phyloP scores from a whole-genome alignment of 139 green algal species.

The Astrephomene gubernaculifera region DNA sequence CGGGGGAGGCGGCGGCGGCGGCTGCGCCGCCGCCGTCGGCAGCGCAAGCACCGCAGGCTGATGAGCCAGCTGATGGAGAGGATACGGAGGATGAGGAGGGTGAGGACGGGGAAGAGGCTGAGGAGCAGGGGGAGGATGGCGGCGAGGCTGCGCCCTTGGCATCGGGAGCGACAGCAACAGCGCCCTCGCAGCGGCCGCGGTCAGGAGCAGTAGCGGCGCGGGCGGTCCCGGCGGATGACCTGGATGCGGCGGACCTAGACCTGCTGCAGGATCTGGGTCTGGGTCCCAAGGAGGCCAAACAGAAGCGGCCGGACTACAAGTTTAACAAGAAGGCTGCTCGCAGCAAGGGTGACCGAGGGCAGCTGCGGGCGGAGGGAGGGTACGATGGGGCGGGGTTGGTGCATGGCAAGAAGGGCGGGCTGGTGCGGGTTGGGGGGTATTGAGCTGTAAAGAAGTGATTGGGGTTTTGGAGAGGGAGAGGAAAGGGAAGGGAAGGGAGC shows the following conservation, averaged over 20 bases:
- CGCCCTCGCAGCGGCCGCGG: too few species aligned
- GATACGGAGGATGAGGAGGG: neutral
- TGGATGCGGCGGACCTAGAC: slow-evolving; percentile 66
- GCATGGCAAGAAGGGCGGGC: slow-evolving; percentile 72
- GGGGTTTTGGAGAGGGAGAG: neutral
- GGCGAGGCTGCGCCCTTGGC: neutral
- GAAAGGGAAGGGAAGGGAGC: neutral
- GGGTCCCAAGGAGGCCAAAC: slow-evolving; percentile 38
- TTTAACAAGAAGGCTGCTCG: slow-evolving; percentile 86
- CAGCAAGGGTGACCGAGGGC: slow-evolving; percentile 71
- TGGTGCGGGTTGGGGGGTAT: slow-evolving; percentile 64
- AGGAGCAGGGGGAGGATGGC: neutral
- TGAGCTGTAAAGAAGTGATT: slow-evolving; percentile 3
- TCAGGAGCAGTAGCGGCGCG: neutral
- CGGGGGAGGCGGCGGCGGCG: slow-evolving; percentile 3
- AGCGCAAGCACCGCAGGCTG: neutral
- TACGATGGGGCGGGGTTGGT: slow-evolving; percentile 70
- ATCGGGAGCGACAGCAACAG: neutral
- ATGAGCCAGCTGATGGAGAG: neutral
- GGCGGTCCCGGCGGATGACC: neutral
- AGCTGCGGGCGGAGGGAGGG: slow-evolving; percentile 43
- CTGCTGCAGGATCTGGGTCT: slow-evolving; percentile 44
- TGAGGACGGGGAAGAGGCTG: neutral
- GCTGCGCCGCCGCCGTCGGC: neutral
- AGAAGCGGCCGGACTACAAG: slow-evolving; percentile 73